phyloP scores from a whole-genome alignment of 2,329 filamentous ascomycete genomes.

The Monosporascus sp. region DNA sequence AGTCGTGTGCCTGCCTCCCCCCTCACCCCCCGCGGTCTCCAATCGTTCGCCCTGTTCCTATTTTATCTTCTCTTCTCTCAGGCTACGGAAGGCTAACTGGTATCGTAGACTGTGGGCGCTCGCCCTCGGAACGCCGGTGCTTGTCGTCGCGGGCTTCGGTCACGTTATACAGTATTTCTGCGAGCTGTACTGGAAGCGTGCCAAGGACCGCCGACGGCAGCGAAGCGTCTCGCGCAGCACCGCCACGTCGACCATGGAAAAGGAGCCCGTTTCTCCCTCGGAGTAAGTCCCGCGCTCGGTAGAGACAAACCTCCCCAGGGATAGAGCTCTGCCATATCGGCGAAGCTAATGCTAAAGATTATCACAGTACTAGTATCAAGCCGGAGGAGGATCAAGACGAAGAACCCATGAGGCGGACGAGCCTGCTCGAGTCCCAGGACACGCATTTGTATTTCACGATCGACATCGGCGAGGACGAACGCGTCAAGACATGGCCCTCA shows the following conservation, averaged over 20 bases:
- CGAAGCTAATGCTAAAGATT: background rate
- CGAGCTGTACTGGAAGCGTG: constrained; percentile 16
- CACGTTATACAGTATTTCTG: constrained; percentile 35
- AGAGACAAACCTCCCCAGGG: too few species aligned
- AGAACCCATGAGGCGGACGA: background rate
- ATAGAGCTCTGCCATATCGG: too few species aligned
- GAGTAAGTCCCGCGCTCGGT: constrained; percentile 2
- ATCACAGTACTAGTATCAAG: constrained; percentile 8
- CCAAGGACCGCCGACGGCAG: constrained; percentile 7
- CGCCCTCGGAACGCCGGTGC: constrained; percentile 53
- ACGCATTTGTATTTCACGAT: constrained; percentile 13
- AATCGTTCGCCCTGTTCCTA: background rate
- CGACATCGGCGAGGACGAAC: constrained; percentile 18
- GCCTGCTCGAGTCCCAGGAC: constrained; percentile 3
- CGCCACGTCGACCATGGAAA: constrained; percentile 2
- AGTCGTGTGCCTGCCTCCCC: constrained; percentile 17
- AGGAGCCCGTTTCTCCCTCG: background rate
- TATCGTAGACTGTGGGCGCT: constrained; percentile 44
- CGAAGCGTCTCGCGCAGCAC: constrained; percentile 1
- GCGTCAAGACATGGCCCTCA: constrained; percentile 16
- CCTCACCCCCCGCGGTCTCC: background rate
- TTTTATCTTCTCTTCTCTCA: constrained; percentile 12
- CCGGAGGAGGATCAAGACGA: constrained; percentile 5
- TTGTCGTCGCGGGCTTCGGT: constrained; percentile 51
- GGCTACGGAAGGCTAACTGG: constrained; percentile 23